Conservation (phyloP, 2,329 filamentous ascomycete genomes). For the Biscogniauxia mediterranea region DNA sequence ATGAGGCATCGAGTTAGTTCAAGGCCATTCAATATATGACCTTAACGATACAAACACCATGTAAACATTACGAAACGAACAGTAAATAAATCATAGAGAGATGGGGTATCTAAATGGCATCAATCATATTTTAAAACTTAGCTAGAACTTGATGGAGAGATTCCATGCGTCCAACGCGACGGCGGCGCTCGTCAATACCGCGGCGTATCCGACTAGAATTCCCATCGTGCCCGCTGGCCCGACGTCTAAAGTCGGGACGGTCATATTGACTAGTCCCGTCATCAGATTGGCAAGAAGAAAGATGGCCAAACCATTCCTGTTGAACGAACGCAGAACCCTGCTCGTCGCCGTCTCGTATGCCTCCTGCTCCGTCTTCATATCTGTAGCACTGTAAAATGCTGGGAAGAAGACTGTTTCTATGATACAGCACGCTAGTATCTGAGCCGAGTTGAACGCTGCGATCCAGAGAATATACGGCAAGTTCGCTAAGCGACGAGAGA, state of each 20-base stretch:
- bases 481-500: constrained; percentile 89
- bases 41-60: neutral
- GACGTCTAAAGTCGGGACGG: constrained; percentile 75
- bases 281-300: constrained; percentile 88
- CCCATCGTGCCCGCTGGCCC: constrained; percentile 64
- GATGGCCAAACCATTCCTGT: constrained; percentile 80
- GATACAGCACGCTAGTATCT: constrained; percentile 74
- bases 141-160: constrained; percentile 68
- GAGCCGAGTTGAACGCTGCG: constrained; percentile 83
- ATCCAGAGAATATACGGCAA: constrained; percentile 93
- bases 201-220: constrained; percentile 72
- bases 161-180: constrained; percentile 63
- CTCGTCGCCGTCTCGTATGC: constrained; percentile 72
- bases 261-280: constrained; percentile 87
- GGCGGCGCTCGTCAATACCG: constrained; percentile 64
- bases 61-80: neutral
- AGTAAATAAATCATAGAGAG: neutral
- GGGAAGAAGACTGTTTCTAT: constrained; percentile 81
- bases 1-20: neutral
- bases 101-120: neutral
- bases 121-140: constrained; percentile 1
- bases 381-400: constrained; percentile 58
- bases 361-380: constrained; percentile 58
- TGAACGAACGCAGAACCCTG: constrained; percentile 76
- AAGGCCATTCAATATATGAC: neutral